Evolutionary conservation across 1,284 basidiomycete species (phyloP).

Genomic region (Ganoderma leucocontextum): DNA sequence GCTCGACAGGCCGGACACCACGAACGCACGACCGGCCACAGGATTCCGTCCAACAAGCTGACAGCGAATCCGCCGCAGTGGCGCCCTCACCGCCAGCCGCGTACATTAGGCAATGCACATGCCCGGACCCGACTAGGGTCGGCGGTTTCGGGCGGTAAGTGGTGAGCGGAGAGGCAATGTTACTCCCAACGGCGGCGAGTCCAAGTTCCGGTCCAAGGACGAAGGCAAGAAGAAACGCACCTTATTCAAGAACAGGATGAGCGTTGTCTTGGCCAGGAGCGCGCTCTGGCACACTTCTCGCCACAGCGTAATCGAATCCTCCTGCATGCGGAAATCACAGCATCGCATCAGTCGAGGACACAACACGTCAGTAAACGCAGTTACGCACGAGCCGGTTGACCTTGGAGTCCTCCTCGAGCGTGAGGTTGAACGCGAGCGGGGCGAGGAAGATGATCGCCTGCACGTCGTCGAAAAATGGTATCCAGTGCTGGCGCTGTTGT

Average conservation of each 20-base stretch:
- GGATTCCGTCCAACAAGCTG: background rate
- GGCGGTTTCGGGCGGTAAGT: background rate
- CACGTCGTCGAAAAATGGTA: constrained; percentile 68
- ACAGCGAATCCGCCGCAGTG: background rate
- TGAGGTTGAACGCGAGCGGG: constrained; percentile 66
- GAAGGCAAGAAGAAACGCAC: constrained; percentile 39
- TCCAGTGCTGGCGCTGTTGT: constrained; percentile 70
- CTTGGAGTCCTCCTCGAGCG: constrained; percentile 63
- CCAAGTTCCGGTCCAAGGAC: background rate
- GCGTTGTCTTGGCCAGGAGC: constrained; percentile 60
- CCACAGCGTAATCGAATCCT: constrained; percentile 69
- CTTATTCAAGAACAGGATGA: constrained; percentile 76
- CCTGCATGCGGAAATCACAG: constrained; percentile 31
- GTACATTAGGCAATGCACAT: background rate
- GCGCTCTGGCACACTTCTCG: constrained; percentile 63
- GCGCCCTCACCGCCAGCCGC: background rate
- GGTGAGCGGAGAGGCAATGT: background rate
- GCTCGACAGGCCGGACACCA: constrained; percentile 1
- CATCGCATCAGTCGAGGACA: constrained; percentile 3
- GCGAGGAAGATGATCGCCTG: constrained; percentile 60
- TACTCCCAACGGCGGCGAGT: background rate
- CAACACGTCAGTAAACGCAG: background rate
- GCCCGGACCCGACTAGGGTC: background rate
- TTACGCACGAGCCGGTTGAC: constrained; percentile 59
- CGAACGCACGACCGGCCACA: constrained; percentile 6